Base-by-base conservation (phyloP, 2,329 filamentous ascomycete genomes). In the Aspergillus sp. region DNA sequence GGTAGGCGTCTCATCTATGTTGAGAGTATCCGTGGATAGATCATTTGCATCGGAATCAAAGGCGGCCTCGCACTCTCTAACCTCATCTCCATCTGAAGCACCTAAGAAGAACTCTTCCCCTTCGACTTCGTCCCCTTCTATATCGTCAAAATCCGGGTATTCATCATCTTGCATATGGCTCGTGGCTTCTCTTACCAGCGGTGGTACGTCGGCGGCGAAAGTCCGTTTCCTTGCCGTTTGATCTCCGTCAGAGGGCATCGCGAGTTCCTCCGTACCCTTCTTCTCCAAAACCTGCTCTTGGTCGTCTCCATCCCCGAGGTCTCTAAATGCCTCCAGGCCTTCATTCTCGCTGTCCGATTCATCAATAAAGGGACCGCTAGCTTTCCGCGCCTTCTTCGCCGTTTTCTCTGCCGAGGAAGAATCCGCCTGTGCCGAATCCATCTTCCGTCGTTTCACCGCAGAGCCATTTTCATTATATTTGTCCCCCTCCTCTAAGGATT, bases 41-140 rank as follows among this genome's bases (percentile, higher is more conserved):
- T 67, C 63, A n/a, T 70, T 55, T 4, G 62, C 64, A n/a, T 58
- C 61, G 17, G 67, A 56, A 14, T 66, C 62, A 21, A 62, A 68
- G 15, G 19, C 17, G 35, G 49, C 45, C 73, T 74, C 21, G 75
- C 68, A 3, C 27, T 23, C 27, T 31, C 9, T 33, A 12, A 46
- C 44, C 33, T 75, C 70, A 7, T 78, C 80, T 9, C 79, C 76
- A 59, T 85, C 84, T 63, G 86, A 81, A 3, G 90, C 80, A 66
- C 87, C 86, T 48, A 85, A 77, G 62, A 82, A 83, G 69, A 90
- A 87, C 67, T 90, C 86, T 40, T 87, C 59, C 24, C 40, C 87
- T 65, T 82, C 78, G 62, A 87, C 84, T 52, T 84, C 78, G 14
- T 85, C 80, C 17, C 86, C 84, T 65, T 90, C 86, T 65, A 88